Evolutionary conservation across 495 filamentous ascomycete species (phyloP), one percentile per base, ranked within the genome.

Genomic region (Hyaloscypha variabilis): DNA sequence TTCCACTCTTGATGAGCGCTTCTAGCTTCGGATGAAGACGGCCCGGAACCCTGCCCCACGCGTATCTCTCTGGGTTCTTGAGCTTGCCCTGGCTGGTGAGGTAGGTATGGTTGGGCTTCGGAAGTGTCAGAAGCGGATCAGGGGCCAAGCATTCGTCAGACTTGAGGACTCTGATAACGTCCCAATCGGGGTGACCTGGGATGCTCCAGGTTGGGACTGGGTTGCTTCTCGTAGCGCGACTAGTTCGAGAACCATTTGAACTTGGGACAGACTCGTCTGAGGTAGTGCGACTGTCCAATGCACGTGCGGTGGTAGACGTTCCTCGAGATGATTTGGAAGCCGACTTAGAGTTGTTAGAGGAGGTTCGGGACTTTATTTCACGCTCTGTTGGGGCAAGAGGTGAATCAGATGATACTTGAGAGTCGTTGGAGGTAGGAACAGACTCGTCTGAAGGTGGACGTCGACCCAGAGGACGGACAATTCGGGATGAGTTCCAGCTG

Each of bases 111-210:
- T 72, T 60, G 28, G 69, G 24, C 19, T 51, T 36, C 3, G 77
- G 78, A 1, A 64, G 58, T 19, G 21, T 29, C 11, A 76, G 25
- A 34, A 77, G 55, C 23, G 36, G 31, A 58, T 79, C 76, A 6
- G 17, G 28, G 11, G 25, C 56, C 10, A 67, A 59, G 24, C 17
- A 39, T 21, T 34, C 49, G 4, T 60, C 60, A 11, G 52, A 36
- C 14, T 36, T 29, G 31, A 62, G 66, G 54, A 65, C 30, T 55
- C 30, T 34, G 8, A 69, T 28, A 30, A 63, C 13, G 28, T 69
- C 58, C 39, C 50, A 60, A 34, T 62, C 50, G 39, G 29, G 17
- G 54, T 34, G 56, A 24, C 50, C 53, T 6, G 58, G 58, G 34
- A 56, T 51, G 30, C 19, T 46, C 66, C 61, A 68, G 24, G 51